Evolutionary conservation across 2,329 filamentous ascomycete species (phyloP), one percentile per base, ranked within the genome.

Genomic region (Boeremia exigua): DNA sequence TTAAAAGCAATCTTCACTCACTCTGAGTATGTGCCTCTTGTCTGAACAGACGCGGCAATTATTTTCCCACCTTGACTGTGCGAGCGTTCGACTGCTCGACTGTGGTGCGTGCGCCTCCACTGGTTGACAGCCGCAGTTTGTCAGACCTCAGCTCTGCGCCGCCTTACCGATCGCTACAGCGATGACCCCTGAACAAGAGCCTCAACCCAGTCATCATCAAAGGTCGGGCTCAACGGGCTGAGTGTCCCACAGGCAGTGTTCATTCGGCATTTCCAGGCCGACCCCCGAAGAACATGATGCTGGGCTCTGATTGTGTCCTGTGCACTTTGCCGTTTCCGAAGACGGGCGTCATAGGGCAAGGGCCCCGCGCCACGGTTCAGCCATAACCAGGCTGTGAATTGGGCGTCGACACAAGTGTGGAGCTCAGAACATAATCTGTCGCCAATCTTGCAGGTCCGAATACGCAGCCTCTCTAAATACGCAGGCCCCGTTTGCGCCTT

Each of bases 341-440:
- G 50, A 54, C 48, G 33, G 44, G 54, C 37, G 65, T 71, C 68
- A 68, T 70, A 65, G 49, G 60, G 49, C 59, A 57, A 64, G 59
- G 56, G 51, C 44, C 58, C 66, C 60, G 62, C 66, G 60, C 62
- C 43, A 54, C 44, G 58, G 52, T 59, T 60, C 42, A 45, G 42
- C 29, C 42, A 30, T 45, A 33, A 9, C 29, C 51, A 55, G 63
- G 65, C 62, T 64, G 65, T 64, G 59, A 65, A 64, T 66, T 69
- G 65, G 66, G 63, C 63, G 32, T 14, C 30, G 37, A 47, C 62
- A 59, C 55, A 54, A 52, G 44, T 51, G 53, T 51, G 53, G 53
- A 56, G 53, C 53, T 42, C 15, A 19, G 25, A 43, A 46, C 30
- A 25, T 51, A 51, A 32, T 37, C 36, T 15, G 47, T 32, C 27